A percentile compares a stretch with the other conserved stretches of the same genome.
Conservation (phyloP, 176 grass and related monocot species). For the Musa itinerans region DNA sequence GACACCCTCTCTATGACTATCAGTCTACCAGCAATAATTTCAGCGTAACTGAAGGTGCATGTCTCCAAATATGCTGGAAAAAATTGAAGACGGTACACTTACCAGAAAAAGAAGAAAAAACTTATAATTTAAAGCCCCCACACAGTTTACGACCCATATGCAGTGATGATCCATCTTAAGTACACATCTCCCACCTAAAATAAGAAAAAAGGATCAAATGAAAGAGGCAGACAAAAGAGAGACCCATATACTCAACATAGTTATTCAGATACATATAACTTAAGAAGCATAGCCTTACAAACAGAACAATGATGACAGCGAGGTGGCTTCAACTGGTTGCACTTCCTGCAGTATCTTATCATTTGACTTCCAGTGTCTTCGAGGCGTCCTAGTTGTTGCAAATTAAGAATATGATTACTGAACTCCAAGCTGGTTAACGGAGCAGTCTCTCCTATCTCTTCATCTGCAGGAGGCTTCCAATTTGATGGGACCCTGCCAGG, state of each 20-base stretch:
- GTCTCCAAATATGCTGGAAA: background rate
- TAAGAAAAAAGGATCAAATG: background rate
- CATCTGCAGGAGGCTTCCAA: constrained; percentile 77
- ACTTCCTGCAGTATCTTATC: constrained; percentile 84
- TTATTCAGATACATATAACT: background rate
- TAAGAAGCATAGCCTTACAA: constrained; percentile 44
- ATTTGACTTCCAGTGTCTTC: constrained; percentile 31
- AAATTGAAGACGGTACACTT: constrained; percentile 17
- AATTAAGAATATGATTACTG: constrained; percentile 38
- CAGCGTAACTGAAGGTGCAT: background rate
- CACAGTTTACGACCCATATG: constrained; percentile 96
- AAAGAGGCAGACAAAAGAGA: background rate
- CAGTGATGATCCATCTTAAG: constrained; percentile 99
- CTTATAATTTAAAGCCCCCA: constrained; percentile 89
- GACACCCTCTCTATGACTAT: background rate
- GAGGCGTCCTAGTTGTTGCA: constrained; percentile 36
- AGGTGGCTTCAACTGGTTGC: constrained; percentile 84
- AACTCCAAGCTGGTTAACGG: constrained; percentile 52
- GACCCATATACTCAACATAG: background rate
- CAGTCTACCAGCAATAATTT: background rate
- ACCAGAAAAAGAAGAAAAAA: constrained; percentile 97
- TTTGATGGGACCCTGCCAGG: constrained; percentile 77
- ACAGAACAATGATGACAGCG: constrained; percentile 99
- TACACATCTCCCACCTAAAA: constrained; percentile 38
- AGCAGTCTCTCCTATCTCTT: constrained; percentile 71